Conservation (phyloP, 23 red algal genomes). For the Gracilaria gracilis region DNA sequence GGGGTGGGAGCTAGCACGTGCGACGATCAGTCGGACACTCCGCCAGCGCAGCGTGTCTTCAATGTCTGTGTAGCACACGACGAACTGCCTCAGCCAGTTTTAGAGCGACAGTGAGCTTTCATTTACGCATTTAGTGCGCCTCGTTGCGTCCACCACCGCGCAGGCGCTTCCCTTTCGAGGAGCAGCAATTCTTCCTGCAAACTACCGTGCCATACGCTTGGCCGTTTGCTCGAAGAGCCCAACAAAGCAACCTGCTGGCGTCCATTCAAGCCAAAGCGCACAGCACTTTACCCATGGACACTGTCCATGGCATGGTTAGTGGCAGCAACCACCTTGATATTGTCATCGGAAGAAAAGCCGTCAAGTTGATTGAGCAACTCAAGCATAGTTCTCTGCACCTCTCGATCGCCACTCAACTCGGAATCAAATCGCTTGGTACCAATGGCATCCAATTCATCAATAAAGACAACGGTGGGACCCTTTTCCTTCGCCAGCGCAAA, state of each 20-base stretch:
- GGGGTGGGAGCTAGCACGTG: too few relatives aligned
- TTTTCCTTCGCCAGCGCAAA: slow-evolving; percentile 99
- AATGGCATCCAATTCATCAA: slow-evolving; percentile 99
- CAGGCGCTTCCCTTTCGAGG: background rate
- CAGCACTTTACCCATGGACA: slow-evolving; percentile 90
- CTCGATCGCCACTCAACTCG: slow-evolving; percentile 95
- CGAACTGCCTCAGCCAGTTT: background rate
- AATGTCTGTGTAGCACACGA: background rate
- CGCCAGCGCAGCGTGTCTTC: background rate
- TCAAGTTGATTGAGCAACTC: slow-evolving; percentile 99
- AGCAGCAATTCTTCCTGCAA: too few relatives aligned
- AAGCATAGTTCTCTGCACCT: slow-evolving; percentile 98
- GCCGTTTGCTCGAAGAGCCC: background rate
- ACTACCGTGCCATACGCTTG: background rate
- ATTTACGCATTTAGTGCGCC: too few relatives aligned
- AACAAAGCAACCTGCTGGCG: background rate
- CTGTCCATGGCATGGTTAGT: slow-evolving; percentile 99
- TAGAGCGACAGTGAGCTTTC: background rate
- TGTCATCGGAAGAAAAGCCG: slow-evolving; percentile 91
- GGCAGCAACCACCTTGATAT: slow-evolving; percentile 93
- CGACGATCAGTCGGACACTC: too few relatives aligned
- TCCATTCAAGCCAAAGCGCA: background rate
- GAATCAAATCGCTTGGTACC: slow-evolving; percentile 99
- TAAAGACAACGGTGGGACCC: slow-evolving; percentile 99
- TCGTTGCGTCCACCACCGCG: background rate